These are phyloP conservation scores for Phaeosphaeria sp. DNA, from an alignment of 2,329 filamentous ascomycete species.

Conservation along the genomic window DNA sequence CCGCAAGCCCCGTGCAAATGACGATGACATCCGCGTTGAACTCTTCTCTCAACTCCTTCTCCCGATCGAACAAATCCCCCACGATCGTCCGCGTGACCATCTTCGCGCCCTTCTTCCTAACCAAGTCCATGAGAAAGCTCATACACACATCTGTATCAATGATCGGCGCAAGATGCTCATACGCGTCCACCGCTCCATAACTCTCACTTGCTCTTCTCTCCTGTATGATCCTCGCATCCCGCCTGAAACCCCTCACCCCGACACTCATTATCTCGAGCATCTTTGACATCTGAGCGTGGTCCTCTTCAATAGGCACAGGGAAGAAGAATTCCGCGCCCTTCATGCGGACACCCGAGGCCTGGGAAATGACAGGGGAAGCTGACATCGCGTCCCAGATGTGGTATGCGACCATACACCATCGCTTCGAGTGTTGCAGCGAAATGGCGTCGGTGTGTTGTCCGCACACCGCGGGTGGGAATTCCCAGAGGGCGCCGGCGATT, in stretches of 20 bases:
- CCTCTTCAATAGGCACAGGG: slow-evolving; percentile 41
- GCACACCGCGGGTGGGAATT: slow-evolving; percentile 56
- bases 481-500: slow-evolving; percentile 57
- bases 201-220: slow-evolving; percentile 42
- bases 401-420: slow-evolving; percentile 53
- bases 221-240: slow-evolving; percentile 37
- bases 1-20: slow-evolving; percentile 53
- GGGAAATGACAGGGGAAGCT: slow-evolving; percentile 36
- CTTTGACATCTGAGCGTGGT: slow-evolving; percentile 45
- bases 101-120: slow-evolving; percentile 51
- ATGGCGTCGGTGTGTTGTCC: slow-evolving; percentile 53
- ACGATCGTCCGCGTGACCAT: slow-evolving; percentile 50
- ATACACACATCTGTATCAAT: slow-evolving; percentile 57
- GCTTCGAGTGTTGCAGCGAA: slow-evolving; percentile 50
- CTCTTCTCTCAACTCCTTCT: slow-evolving; percentile 40
- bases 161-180: slow-evolving; percentile 54
- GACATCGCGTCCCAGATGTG: slow-evolving; percentile 53
- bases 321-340: slow-evolving; percentile 52
- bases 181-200: slow-evolving; percentile 53
- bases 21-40: slow-evolving; percentile 51
- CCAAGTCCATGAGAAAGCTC: slow-evolving; percentile 51
- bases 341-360: slow-evolving; percentile 48
- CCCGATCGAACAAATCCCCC: slow-evolving; percentile 46
- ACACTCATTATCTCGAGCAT: slow-evolving; percentile 51
- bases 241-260: slow-evolving; percentile 50